Base-by-base conservation (phyloP, 2,329 filamentous ascomycete species). In the Ophiostoma ulmi region DNA sequence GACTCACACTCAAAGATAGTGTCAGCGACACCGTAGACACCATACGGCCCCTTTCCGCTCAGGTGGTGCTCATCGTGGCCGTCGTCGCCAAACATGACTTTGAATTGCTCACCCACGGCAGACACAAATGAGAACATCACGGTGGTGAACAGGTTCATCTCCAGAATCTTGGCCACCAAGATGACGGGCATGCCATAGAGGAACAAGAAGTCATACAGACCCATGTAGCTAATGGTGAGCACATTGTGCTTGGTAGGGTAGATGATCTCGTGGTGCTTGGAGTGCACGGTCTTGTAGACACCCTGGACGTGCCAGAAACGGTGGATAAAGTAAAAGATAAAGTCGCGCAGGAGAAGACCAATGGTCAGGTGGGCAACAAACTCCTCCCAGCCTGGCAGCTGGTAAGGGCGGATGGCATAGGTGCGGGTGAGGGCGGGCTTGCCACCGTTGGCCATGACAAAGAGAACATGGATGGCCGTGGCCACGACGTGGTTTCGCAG, bases 141-240 rank as follows among this genome's bases (percentile, higher is more conserved):
- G 22, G 65, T 67, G 20, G 65, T 67, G 22, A 48, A 31, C 39
- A 67, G 22, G 13, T 67, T 67, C 65, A 67, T 67, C 39, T 67
- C 65, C 11, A 67, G 39, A 11, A 10, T 13, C n/a, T 67, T 67
- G n/a, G 65, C 65, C 7, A 44, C 41, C 11, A 41, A 2, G 13
- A 67, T 35, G 36, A 67, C 65, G 11, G 65, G 65, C 38, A 67
- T 22, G 22, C 65, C 65, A 13, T 67, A 67, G 38, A 67, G 65
- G 14, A 67, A 67, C 13, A 67, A 3, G 22, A 67, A 67, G 13
- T 67, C 65, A 2, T 13, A 31, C 4, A 67, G 38, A 1, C 36
- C 65, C 65, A 67, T 67, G 65, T 67, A 67, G 65, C 65, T 67
- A 26, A 67, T 67, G 11, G 65, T 67, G n/a, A 67, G 65, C n/a